A percentile compares a stretch with the other conserved stretches of the same genome.
Conservation (phyloP, 495 filamentous ascomycete species). For the Tuber calosporum region DNA sequence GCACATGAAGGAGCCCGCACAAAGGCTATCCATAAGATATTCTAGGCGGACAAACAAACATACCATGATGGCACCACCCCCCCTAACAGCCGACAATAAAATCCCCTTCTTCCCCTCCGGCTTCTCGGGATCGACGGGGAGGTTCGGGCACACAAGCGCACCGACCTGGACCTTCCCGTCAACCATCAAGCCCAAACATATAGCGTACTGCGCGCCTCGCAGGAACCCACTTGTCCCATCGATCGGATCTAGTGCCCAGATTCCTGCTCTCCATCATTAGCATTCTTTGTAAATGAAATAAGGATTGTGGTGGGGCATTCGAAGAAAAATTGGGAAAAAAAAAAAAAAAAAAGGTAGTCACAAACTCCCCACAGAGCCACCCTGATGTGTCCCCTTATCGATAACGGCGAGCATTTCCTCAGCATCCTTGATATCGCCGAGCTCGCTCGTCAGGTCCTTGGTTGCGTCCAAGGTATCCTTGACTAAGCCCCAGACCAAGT, state of each 20-base stretch:
- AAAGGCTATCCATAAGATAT: neutral
- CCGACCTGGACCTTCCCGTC: conserved; percentile 94
- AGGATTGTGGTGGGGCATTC: neutral
- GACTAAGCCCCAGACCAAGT: conserved; percentile 77
- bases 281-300: neutral
- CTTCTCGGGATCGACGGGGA: conserved; percentile 71
- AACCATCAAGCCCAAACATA: conserved; percentile 83
- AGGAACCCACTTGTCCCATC: conserved; percentile 97
- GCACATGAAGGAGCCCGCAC: neutral
- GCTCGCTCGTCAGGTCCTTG: conserved; percentile 51
- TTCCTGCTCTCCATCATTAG: conserved; percentile 40
- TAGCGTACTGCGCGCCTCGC: conserved; percentile 93
- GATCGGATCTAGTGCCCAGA: conserved; percentile 96
- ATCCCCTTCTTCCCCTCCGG: conserved; percentile 65
- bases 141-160: conserved; percentile 88
- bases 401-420: conserved; percentile 79
- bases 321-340: neutral
- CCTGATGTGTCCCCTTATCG: conserved; percentile 71
- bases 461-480: conserved; percentile 64
- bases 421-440: conserved; percentile 59
- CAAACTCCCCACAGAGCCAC: conserved; percentile 64
- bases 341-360: conserved; percentile 6
- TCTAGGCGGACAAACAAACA: neutral
- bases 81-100: conserved; percentile 69
- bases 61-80: conserved; percentile 61